A percentile compares a stretch with the other conserved stretches of the same genome.
phyloP scores from a whole-genome alignment of 352 stramenopile genomes.

The Phytophthora cryptogea region DNA sequence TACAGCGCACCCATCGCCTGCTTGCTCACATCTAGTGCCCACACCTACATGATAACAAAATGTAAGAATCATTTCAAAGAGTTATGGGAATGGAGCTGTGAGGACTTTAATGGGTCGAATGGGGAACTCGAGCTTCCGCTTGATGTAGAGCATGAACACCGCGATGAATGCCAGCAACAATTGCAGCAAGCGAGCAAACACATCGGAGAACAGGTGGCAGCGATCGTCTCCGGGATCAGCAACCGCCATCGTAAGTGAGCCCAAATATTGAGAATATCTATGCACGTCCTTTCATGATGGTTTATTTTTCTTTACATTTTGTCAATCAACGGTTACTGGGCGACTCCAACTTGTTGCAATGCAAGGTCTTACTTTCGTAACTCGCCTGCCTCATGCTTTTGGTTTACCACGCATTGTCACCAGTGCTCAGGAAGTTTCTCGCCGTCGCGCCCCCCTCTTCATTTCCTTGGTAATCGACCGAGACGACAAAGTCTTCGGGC shows the following conservation, averaged over 20 bases:
- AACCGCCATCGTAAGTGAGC: slow-evolving; percentile 10
- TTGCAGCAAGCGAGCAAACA: slow-evolving; percentile 63
- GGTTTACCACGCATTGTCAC: slow-evolving; percentile 3
- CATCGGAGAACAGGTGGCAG: slow-evolving; percentile 76
- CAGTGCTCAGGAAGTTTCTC: slow-evolving; percentile 26
- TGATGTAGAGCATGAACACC: slow-evolving; percentile 74
- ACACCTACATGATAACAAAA: slow-evolving; percentile 45
- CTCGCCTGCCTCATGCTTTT: neutral
- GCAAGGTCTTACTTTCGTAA: neutral
- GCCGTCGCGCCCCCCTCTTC: slow-evolving; percentile 3
- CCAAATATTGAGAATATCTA: slow-evolving; percentile 12
- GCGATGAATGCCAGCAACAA: slow-evolving; percentile 52
- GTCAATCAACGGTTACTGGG: slow-evolving; percentile 1
- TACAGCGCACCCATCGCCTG: slow-evolving; percentile 64
- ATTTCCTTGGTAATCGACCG: slow-evolving; percentile 35
- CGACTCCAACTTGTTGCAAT: slow-evolving; percentile 11
- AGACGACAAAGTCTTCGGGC: slow-evolving; percentile 46
- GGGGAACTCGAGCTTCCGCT: slow-evolving; percentile 76
- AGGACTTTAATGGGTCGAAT: slow-evolving; percentile 60
- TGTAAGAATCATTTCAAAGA: neutral
- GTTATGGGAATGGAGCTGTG: neutral
- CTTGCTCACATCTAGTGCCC: slow-evolving; percentile 73
- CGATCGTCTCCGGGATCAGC: slow-evolving; percentile 31
- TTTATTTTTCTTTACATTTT: slow-evolving; percentile 4
- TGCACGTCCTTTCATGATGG: slow-evolving; percentile 25